phyloP scores from a whole-genome alignment of 2,329 filamentous ascomycete genomes.

The Alternaria triticina region DNA sequence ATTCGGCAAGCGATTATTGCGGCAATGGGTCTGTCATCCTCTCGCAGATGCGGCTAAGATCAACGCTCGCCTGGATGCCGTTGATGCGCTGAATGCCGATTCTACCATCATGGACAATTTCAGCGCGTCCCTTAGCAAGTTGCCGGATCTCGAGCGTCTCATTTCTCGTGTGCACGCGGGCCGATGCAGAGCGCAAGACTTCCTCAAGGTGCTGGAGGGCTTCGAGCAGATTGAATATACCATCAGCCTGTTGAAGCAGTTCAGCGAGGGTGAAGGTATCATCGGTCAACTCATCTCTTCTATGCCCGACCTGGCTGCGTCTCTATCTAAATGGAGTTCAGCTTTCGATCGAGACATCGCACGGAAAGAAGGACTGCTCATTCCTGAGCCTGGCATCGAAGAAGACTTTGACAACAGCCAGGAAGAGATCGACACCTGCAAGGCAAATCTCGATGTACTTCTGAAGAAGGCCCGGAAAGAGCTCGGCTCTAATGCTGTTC shows the following conservation, averaged over 20 bases:
- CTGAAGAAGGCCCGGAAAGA: slow-evolving; percentile 74
- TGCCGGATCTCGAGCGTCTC: slow-evolving; percentile 91
- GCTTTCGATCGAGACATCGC: slow-evolving; percentile 87
- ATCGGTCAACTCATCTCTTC: slow-evolving; percentile 81
- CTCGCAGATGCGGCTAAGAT: slow-evolving; percentile 85
- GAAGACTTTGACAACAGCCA: slow-evolving; percentile 89
- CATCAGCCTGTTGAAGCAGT: slow-evolving; percentile 76
- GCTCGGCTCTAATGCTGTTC: slow-evolving; percentile 71
- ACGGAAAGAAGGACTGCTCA: slow-evolving; percentile 78
- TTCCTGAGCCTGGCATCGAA: slow-evolving; percentile 86
- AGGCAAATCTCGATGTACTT: slow-evolving; percentile 72
- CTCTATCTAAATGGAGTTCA: slow-evolving; percentile 84
- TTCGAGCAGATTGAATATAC: slow-evolving; percentile 99
- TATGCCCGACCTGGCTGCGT: slow-evolving; percentile 82
- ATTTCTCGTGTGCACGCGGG: slow-evolving; percentile 95
- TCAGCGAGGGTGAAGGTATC: slow-evolving; percentile 78
- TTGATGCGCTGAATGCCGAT: slow-evolving; percentile 90
- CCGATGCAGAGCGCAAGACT: slow-evolving; percentile 88
- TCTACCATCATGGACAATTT: slow-evolving; percentile 83
- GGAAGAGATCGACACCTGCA: slow-evolving; percentile 75
- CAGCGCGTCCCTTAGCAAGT: slow-evolving; percentile 82
- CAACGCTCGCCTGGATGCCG: slow-evolving; percentile 91
- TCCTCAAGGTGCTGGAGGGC: slow-evolving; percentile 89
- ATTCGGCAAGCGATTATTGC: slow-evolving; percentile 94
- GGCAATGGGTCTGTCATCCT: slow-evolving; percentile 97